Evolutionary conservation across 345 rosid species (phyloP), one percentile per base, ranked within the genome.

Genomic region (Sonneratia caseolaris): DNA sequence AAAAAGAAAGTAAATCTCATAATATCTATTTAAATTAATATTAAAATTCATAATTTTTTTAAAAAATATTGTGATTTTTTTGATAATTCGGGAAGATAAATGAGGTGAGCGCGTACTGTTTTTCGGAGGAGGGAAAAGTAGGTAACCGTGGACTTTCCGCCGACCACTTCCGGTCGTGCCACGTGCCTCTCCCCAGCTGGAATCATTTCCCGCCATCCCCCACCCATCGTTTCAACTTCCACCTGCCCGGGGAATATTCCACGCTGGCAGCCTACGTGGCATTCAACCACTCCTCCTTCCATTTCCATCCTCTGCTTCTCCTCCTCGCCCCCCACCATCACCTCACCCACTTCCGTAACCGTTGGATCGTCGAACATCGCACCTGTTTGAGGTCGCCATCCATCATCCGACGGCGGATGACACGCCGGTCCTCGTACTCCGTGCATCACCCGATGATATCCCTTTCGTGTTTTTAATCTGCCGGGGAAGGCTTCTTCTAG

Each of bases 191-290:
- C 22, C 59, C n/a, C n/a, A 19, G 59, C 59, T 53, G 59, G 61
- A 73, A 70, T 80, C 75, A 78, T 76, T 27, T 27, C 32, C 32
- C 32, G 32, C 32, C 32, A 27, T 70, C 43, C 32, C 24, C 37
- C 27, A 42, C 62, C 61, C 14, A 11, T 66, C 57, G 15, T 73
- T 40, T 40, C 43, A 8, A 4, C 9, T 40, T 27, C 49, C 49
- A 45, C 49, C 4, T 55, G 37, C 66, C 79, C 73, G 68, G 68
- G 66, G 82, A 83, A 80, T 76, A 80, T 82, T 82, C 81, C 85
- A 81, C 71, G 82, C 76, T 75, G 82, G 76, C 80, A 1, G 65
- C 53, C 74, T 15, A 69, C 69, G 69, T 75, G 76, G 65, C 79
- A 48, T 19, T 5, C 57, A 13, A 14, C 12, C 14, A 24, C 62